These are phyloP conservation scores for Coleophoma eucalyptorum DNA, from an alignment of 2,329 filamentous ascomycete species.

Conservation along the genomic window DNA sequence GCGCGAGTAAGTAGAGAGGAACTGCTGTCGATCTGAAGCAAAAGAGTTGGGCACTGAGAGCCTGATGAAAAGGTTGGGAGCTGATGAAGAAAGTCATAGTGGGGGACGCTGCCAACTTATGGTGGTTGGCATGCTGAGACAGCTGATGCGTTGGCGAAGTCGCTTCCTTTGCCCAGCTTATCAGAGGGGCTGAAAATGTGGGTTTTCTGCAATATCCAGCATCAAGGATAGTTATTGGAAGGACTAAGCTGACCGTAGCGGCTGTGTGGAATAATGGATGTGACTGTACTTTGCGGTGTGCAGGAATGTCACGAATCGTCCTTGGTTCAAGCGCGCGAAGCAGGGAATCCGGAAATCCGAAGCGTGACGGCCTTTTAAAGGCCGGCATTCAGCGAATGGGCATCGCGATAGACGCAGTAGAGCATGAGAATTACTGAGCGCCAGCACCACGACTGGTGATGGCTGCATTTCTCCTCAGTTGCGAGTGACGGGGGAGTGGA, in stretches of 20 bases:
- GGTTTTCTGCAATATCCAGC: neutral
- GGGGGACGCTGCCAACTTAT: neutral
- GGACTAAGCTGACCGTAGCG: neutral
- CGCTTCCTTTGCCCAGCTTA: neutral
- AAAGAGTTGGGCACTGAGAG: conserved; percentile 1
- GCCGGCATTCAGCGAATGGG: neutral
- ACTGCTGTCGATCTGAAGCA: neutral
- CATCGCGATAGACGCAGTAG: neutral
- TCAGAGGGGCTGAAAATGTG: neutral
- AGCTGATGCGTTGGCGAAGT: neutral
- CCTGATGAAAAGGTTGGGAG: conserved; percentile 1
- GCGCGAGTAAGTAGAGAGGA: neutral
- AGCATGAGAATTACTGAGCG: too few species aligned
- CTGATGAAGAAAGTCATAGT: neutral
- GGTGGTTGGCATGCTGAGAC: neutral
- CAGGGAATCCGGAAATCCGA: neutral
- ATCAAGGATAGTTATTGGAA: neutral
- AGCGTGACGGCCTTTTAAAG: neutral
- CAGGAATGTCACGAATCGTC: conserved; percentile 1
- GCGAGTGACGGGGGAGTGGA: neutral
- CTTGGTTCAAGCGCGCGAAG: neutral
- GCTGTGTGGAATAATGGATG: neutral
- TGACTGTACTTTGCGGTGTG: neutral
- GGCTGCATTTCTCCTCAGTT: neutral
- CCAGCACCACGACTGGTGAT: neutral